These are phyloP conservation scores for Agrocybe praecox DNA, from an alignment of 768 basidiomycete genomes.

Conservation along the genomic window DNA sequence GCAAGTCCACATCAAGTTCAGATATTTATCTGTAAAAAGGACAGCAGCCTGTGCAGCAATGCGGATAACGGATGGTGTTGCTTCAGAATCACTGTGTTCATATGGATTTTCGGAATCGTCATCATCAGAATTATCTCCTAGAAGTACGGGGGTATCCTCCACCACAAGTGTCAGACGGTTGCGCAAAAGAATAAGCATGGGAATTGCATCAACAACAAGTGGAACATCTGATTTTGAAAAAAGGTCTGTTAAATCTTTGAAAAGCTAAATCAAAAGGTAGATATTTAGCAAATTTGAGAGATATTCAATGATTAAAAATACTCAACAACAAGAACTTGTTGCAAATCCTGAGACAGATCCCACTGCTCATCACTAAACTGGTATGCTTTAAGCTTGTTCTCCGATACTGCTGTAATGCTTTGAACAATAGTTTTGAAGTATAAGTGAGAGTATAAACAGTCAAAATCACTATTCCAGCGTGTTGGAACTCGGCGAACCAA, in stretches of 20 bases:
- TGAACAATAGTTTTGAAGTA: conserved; percentile 23
- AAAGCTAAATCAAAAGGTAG: no score
- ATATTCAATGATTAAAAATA: no score
- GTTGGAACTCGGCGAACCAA: conserved; percentile 29
- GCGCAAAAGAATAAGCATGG: neutral
- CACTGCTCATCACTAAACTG: conserved; percentile 22
- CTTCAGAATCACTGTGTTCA: no score
- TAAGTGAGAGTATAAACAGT: conserved; percentile 25
- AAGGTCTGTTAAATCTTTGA: neutral
- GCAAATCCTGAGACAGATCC: conserved; percentile 25
- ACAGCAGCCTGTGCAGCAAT: conserved; percentile 15
- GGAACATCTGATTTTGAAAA: conserved; percentile 8
- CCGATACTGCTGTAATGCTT: conserved; percentile 16
- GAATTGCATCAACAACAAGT: conserved; percentile 8
- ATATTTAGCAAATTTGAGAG: no score
- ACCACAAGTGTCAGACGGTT: no score
- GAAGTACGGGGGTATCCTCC: neutral
- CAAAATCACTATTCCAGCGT: conserved; percentile 31
- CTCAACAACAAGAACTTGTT: conserved; percentile 17
- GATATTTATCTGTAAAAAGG: conserved; percentile 19
- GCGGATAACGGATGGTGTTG: neutral
- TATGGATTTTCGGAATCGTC: neutral
- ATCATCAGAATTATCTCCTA: neutral
- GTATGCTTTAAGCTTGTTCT: conserved; percentile 19
- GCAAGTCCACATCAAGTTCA: conserved; percentile 4